Percentiles rank a stretch among this genome's conserved stretches.
Evolutionary conservation across 2,329 filamentous ascomycete genomes (phyloP).

Genomic region (Arthrobotrys iridis): DNA sequence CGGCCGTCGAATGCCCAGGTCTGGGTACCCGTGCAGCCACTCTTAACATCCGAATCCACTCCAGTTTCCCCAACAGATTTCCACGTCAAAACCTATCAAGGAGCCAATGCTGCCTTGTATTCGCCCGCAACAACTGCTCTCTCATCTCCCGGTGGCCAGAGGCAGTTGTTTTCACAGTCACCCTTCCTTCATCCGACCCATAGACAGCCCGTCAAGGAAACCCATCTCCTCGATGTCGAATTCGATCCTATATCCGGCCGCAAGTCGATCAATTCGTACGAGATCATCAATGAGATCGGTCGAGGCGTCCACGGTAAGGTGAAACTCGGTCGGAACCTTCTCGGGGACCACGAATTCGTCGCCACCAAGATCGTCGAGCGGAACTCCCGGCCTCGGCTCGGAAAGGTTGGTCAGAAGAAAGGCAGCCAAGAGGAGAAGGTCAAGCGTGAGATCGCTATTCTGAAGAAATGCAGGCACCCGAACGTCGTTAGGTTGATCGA

Average conservation of each 20-base stretch:
- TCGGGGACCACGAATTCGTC: slow-evolving; percentile 67
- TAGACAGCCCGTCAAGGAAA: slow-evolving; percentile 57
- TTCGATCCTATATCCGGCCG: slow-evolving; percentile 87
- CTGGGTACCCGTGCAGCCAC: slow-evolving; percentile 50
- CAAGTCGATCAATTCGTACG: slow-evolving; percentile 97
- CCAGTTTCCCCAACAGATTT: slow-evolving; percentile 48
- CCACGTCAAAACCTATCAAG: slow-evolving; percentile 51
- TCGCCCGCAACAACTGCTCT: slow-evolving; percentile 51
- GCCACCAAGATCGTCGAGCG: slow-evolving; percentile 99
- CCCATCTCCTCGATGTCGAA: slow-evolving; percentile 69
- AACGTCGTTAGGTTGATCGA: slow-evolving; percentile 95
- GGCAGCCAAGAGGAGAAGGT: slow-evolving; percentile 72
- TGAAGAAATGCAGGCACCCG: slow-evolving; percentile 98
- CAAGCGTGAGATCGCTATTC: slow-evolving; percentile 94
- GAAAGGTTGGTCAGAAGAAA: slow-evolving; percentile 70
- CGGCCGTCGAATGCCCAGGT: slow-evolving; percentile 52
- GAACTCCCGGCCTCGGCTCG: slow-evolving; percentile 90
- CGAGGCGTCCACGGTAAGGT: slow-evolving; percentile 97
- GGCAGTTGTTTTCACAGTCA: slow-evolving; percentile 47
- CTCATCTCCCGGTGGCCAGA: slow-evolving; percentile 46
- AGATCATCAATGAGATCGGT: slow-evolving; percentile 94
- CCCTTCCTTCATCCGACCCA: slow-evolving; percentile 57
- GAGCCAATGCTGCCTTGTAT: slow-evolving; percentile 44
- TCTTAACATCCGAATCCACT: slow-evolving; percentile 47
- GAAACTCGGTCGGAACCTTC: slow-evolving; percentile 84